These are phyloP conservation scores for Papiliotrema flavescens DNA, from an alignment of 1,284 basidiomycete species.

Conservation along the genomic window DNA sequence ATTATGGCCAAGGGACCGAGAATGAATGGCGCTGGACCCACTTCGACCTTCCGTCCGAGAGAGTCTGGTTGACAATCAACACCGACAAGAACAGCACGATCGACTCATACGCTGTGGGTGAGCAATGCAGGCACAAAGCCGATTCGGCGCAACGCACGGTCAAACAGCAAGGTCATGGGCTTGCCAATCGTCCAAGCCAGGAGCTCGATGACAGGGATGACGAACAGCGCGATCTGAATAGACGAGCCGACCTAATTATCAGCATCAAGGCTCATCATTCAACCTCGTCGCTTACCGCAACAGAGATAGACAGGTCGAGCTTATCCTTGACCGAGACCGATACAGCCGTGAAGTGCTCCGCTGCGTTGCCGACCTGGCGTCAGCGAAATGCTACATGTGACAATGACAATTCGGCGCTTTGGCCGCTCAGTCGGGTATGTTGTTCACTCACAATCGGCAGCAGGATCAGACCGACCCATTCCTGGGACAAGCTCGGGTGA, in stretches of 20 bases:
- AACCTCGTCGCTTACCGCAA: conserved; percentile 56
- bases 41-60: conserved; percentile 59
- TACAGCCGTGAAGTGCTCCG: conserved; percentile 82
- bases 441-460: conserved; percentile 59
- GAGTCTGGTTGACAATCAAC: conserved; percentile 74
- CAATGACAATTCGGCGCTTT: too few relatives aligned
- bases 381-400: too few relatives aligned
- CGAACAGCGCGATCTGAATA: conserved; percentile 81
- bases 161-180: conserved; percentile 51
- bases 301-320: conserved; percentile 59
- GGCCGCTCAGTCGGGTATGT: too few relatives aligned
- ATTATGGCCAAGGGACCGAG: background rate
- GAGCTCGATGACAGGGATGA: conserved; percentile 67
- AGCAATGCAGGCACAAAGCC: background rate
- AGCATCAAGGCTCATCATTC: background rate
- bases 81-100: conserved; percentile 60
- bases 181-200: conserved; percentile 53
- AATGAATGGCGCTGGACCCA: conserved; percentile 11
- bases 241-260: conserved; percentile 64
- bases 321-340: conserved; percentile 75
- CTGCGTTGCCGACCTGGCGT: conserved; percentile 33
- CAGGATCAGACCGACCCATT: conserved; percentile 81
- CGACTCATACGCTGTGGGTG: conserved; percentile 46
- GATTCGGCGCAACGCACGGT: conserved; percentile 21
- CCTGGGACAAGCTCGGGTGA: conserved; percentile 55